Percentiles rank a stretch among this genome's conserved stretches.
Conservation (phyloP, 495 filamentous ascomycete genomes). For the Pyronema domesticum region DNA sequence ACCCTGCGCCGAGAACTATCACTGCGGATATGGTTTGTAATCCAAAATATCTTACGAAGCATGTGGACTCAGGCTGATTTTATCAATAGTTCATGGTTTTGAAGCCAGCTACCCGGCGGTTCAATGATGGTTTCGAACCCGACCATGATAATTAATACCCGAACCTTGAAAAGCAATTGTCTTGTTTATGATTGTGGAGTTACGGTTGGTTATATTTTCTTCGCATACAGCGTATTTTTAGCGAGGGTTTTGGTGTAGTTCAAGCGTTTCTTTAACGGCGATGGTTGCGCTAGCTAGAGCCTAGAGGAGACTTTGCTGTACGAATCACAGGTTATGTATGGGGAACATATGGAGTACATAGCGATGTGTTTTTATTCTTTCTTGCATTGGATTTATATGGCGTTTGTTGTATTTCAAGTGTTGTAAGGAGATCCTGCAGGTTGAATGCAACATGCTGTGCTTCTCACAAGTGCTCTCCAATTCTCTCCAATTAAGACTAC, state of each 20-base stretch:
- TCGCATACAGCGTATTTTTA: not conserved
- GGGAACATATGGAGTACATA: too few relatives aligned
- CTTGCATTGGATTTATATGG: too few relatives aligned
- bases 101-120: not conserved
- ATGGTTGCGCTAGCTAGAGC: not conserved
- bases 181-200: not conserved
- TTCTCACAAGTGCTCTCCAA: too few relatives aligned
- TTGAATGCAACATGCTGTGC: too few relatives aligned
- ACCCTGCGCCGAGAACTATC: not conserved
- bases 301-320: too few relatives aligned
- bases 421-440: too few relatives aligned
- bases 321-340: too few relatives aligned
- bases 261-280: not conserved
- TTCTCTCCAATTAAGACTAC: too few relatives aligned
- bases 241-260: not conserved
- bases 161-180: not conserved
- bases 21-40: not conserved
- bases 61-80: not conserved
- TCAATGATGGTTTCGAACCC: not conserved
- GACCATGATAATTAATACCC: not conserved
- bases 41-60: not conserved
- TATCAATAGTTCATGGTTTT: not conserved
- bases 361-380: too few relatives aligned
- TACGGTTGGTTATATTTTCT: not conserved
- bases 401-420: too few relatives aligned